Base-by-base conservation (phyloP, 1,284 basidiomycete genomes). In the Microbotryum scabiosae region DNA sequence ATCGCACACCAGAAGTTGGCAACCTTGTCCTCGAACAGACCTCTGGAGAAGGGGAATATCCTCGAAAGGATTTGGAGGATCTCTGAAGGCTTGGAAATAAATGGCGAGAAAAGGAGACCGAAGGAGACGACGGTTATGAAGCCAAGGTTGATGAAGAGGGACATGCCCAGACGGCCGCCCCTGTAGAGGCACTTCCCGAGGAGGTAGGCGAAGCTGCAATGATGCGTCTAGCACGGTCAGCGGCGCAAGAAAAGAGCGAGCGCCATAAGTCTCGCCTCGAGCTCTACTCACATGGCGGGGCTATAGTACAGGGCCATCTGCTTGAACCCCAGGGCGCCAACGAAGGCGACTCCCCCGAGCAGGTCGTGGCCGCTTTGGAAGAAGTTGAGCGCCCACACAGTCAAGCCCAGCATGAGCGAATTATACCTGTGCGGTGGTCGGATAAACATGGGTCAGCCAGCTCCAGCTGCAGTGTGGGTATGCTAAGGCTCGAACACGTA, bases 301-400 rank as follows among this genome's bases (percentile, higher is more conserved):
- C 89, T 87, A 73, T 90, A 97, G 74, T 94, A 96, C 14, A 97
- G 78, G 5, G 88, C 86, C 90, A 96, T 96, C 75, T 96, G 92
- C 75, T 97, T 96, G 80, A 96, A 96, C 4, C 86, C 82, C 20
- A 97, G 80, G 68, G 87, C 87, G 41, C 85, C 78, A 9, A 88
- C 86, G 69, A 96, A 94, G 64, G 80, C 83, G n/a, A 88, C 73
- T 7, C 89, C 88, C 1, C 88, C 92, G 0, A 84, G 67, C 4
- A 88, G 74, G 73, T 97, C 90, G 32, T 80, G 77, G 8, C 82
- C 85, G 2, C 73, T 72, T 6, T 84, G 82, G 56, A 93, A 87
- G 68, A 82, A 82, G 67, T 85, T 82, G 46, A 89, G 72, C 0
- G 87, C 78, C 47, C 86, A 77, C 25, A 92, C 73, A 0, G 87